A percentile compares a stretch with the other conserved stretches of the same genome.
These are phyloP conservation scores for Plasmodium sp. DNA, from an alignment of 169 alveolate species.

Conservation along the genomic window DNA sequence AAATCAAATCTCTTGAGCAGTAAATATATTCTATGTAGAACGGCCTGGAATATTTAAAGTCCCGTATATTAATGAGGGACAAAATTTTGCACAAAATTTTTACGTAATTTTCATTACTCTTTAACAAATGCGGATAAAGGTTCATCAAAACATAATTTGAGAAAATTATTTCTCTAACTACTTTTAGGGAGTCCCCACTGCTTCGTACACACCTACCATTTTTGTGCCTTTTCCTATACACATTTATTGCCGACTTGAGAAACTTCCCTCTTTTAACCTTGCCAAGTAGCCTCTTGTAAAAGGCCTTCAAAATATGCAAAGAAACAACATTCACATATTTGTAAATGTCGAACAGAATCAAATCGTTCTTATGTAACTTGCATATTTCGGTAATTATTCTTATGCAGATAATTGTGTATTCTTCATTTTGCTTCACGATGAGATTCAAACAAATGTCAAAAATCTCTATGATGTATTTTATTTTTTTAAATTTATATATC, in stretches of 20 bases:
- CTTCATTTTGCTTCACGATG: constrained; percentile 38
- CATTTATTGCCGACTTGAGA: constrained; percentile 34
- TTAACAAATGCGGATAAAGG: constrained; percentile 43
- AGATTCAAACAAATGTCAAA: constrained; percentile 57
- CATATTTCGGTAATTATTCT: constrained; percentile 48
- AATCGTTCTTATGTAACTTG: constrained; percentile 26
- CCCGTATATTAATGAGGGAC: constrained; percentile 24
- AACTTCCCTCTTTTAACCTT: constrained; percentile 62
- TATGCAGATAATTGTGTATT: constrained; percentile 27
- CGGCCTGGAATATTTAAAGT: constrained; percentile 7
- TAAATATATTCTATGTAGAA: constrained; percentile 26
- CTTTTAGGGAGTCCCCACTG: constrained; percentile 24
- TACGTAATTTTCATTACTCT: constrained; percentile 9
- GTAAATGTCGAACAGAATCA: constrained; percentile 36
- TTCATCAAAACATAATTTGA: constrained; percentile 33
- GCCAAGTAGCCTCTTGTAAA: constrained; percentile 20
- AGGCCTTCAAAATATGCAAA: not conserved
- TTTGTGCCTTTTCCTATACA: constrained; percentile 15
- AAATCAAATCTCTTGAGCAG: not conserved
- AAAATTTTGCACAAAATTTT: constrained; percentile 60
- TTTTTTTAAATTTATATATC: constrained; percentile 40
- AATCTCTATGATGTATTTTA: constrained; percentile 38
- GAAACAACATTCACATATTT: constrained; percentile 52
- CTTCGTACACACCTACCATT: not conserved
- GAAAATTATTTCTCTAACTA: constrained; percentile 41